These are phyloP conservation scores for Teratosphaeria viscida DNA, from an alignment of 2,329 filamentous ascomycete species.

Conservation along the genomic window DNA sequence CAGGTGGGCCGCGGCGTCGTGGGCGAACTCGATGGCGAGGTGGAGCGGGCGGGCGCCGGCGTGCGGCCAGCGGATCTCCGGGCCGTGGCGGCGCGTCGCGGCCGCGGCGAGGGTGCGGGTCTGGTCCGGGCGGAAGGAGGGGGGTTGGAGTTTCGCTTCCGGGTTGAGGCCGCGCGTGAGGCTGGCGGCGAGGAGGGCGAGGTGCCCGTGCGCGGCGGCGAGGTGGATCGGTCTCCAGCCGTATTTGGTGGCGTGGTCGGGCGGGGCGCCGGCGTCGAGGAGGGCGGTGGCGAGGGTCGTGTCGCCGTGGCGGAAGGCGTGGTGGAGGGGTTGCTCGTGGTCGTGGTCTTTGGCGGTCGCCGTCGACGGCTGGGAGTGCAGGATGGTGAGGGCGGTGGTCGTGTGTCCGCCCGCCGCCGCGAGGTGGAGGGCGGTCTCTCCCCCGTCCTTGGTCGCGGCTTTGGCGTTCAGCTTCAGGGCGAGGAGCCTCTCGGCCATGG, in stretches of 20 bases:
- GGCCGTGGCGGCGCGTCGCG: constrained; percentile 9
- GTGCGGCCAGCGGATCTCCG: constrained; percentile 14
- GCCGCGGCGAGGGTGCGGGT: constrained; percentile 7
- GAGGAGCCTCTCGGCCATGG: constrained; percentile 10
- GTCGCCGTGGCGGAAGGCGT: constrained; percentile 10
- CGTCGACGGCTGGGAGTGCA: constrained; percentile 8
- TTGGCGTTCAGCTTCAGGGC: constrained; percentile 7
- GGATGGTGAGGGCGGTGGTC: constrained; percentile 4
- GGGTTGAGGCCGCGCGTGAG: constrained; percentile 9
- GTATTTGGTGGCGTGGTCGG: constrained; percentile 7
- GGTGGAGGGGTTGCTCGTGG: constrained; percentile 10
- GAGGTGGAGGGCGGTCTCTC: constrained; percentile 11
- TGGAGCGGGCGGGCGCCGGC: constrained; percentile 9
- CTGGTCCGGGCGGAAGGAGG: constrained; percentile 11
- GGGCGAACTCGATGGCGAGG: constrained; percentile 12
- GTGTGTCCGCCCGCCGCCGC: constrained; percentile 5
- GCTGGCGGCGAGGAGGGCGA: constrained; percentile 5
- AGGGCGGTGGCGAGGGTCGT: constrained; percentile 5
- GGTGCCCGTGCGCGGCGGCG: constrained; percentile 13
- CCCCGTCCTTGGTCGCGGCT: constrained; percentile 8
- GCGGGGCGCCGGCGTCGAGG: constrained; percentile 7
- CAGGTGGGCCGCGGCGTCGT: constrained; percentile 9
- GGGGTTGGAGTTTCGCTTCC: constrained; percentile 9
- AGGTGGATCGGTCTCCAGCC: constrained; percentile 13
- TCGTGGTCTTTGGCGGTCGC: constrained; percentile 9